These are phyloP conservation scores for Arthrocladium fulminans DNA, from an alignment of 2,329 filamentous ascomycete species.

Conservation along the genomic window DNA sequence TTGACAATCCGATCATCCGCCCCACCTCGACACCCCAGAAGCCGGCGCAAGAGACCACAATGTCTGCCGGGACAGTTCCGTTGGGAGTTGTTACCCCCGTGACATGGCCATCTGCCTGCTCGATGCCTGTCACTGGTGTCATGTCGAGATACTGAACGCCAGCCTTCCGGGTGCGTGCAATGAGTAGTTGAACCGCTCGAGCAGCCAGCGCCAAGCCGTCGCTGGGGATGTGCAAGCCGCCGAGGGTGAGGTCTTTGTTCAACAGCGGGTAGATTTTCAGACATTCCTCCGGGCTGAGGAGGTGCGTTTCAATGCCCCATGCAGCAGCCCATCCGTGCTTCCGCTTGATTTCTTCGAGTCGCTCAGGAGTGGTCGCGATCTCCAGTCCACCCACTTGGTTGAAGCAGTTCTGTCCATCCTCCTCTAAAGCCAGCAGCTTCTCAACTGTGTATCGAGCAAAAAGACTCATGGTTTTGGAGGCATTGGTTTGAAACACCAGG, in stretches of 20 bases:
- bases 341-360: slow-evolving; percentile 53
- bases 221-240: slow-evolving; percentile 51
- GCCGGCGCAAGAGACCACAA: slow-evolving; percentile 54
- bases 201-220: slow-evolving; percentile 55
- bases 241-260: slow-evolving; percentile 46
- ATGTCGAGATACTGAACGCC: slow-evolving; percentile 50
- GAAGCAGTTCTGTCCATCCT: slow-evolving; percentile 44
- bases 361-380: slow-evolving; percentile 51
- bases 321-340: slow-evolving; percentile 53
- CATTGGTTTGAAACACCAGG: slow-evolving; percentile 54
- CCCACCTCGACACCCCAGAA: slow-evolving; percentile 60
- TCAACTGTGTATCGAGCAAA: slow-evolving; percentile 55
- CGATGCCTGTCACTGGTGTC: slow-evolving; percentile 52
- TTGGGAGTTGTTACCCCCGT: slow-evolving; percentile 47
- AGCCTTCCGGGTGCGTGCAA: slow-evolving; percentile 48
- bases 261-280: slow-evolving; percentile 46
- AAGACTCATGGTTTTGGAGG: slow-evolving; percentile 40
- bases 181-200: slow-evolving; percentile 52
- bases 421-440: slow-evolving; percentile 47
- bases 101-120: slow-evolving; percentile 40
- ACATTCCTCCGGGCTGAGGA: slow-evolving; percentile 47
- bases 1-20: slow-evolving; percentile 49
- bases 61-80: slow-evolving; percentile 48
- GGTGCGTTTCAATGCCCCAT: slow-evolving; percentile 50
- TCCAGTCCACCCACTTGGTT: slow-evolving; percentile 57